These are phyloP conservation scores for Puccinia hordei DNA, from an alignment of 1,284 basidiomycete species.

Conservation along the genomic window DNA sequence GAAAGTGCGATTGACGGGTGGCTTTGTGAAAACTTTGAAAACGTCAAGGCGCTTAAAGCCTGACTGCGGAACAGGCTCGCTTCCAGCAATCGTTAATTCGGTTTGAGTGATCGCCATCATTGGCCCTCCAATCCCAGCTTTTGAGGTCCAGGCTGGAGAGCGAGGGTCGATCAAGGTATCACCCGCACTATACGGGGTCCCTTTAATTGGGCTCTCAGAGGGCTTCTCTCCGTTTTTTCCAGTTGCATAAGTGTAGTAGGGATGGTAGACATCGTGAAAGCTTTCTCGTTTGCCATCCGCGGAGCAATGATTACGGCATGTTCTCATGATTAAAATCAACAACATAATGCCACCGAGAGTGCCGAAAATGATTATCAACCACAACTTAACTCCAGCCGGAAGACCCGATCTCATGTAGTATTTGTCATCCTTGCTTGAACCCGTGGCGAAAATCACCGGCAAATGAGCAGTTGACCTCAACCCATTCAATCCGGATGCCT, in stretches of 20 bases:
- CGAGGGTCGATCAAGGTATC: constrained; percentile 37
- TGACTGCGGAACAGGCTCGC: background rate
- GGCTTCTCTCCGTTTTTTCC: constrained; percentile 1
- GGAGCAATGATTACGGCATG: constrained; percentile 38
- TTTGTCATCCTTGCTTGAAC: constrained; percentile 3
- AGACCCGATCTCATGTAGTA: constrained; percentile 24
- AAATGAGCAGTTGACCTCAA: constrained; percentile 33
- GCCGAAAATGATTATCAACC: constrained; percentile 37
- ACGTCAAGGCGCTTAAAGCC: constrained; percentile 40
- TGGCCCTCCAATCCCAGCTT: constrained; percentile 33
- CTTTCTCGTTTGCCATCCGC: constrained; percentile 40
- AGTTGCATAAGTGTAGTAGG: constrained; percentile 36
- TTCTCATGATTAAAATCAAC: constrained; percentile 46
- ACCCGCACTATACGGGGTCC: constrained; percentile 32
- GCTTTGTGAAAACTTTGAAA: constrained; percentile 40
- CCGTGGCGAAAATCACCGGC: constrained; percentile 16
- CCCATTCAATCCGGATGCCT: constrained; percentile 41
- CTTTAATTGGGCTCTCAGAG: constrained; percentile 13
- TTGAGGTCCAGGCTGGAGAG: constrained; percentile 33
- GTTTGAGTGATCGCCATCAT: constrained; percentile 40
- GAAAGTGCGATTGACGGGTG: background rate
- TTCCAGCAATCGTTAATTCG: constrained; percentile 15
- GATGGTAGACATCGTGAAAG: constrained; percentile 33
- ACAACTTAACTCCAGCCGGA: constrained; percentile 21
- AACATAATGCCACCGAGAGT: constrained; percentile 25